These are phyloP conservation scores for Lathyrus tuberosus DNA, from an alignment of 306 rosid genomes.

Conservation along the genomic window DNA sequence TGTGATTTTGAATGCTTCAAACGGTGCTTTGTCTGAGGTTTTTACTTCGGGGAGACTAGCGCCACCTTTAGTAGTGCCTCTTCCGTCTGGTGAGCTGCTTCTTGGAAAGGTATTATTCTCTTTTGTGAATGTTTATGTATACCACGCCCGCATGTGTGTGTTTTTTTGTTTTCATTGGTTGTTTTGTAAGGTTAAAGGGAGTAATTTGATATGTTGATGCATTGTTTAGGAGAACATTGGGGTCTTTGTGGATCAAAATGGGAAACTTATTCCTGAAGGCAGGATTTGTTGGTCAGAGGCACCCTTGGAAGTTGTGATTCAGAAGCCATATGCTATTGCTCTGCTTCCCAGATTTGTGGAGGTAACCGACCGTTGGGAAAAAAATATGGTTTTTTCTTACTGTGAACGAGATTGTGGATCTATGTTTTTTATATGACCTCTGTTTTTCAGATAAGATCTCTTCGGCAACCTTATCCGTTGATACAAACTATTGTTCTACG, in stretches of 20 bases:
- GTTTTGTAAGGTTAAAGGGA: slow-evolving; percentile 26
- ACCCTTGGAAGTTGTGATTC: slow-evolving; percentile 76
- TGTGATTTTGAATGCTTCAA: slow-evolving; percentile 75
- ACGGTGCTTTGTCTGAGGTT: slow-evolving; percentile 78
- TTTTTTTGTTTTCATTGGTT: neutral
- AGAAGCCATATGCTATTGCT: slow-evolving; percentile 88
- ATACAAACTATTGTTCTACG: slow-evolving; percentile 92
- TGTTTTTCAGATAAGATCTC: slow-evolving; percentile 80
- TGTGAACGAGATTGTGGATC: slow-evolving; percentile 27
- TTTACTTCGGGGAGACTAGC: slow-evolving; percentile 94
- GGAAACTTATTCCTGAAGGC: slow-evolving; percentile 89
- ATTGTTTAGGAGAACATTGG: slow-evolving; percentile 87
- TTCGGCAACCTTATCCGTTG: slow-evolving; percentile 81
- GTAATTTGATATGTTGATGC: slow-evolving; percentile 34
- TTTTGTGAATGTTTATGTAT: slow-evolving; percentile 27
- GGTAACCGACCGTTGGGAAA: slow-evolving; percentile 49
- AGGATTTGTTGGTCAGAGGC: slow-evolving; percentile 99
- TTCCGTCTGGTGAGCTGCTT: slow-evolving; percentile 96
- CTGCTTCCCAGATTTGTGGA: slow-evolving; percentile 86
- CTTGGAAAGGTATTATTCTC: slow-evolving; percentile 78
- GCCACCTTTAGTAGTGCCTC: slow-evolving; percentile 87
- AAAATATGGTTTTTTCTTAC: slow-evolving; percentile 1
- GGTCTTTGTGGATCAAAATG: slow-evolving; percentile 95
- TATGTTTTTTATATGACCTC: slow-evolving; percentile 32
- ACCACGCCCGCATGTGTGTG: neutral